phyloP scores from a whole-genome alignment of 2,329 filamentous ascomycete species.

The Xylaria sp. region DNA sequence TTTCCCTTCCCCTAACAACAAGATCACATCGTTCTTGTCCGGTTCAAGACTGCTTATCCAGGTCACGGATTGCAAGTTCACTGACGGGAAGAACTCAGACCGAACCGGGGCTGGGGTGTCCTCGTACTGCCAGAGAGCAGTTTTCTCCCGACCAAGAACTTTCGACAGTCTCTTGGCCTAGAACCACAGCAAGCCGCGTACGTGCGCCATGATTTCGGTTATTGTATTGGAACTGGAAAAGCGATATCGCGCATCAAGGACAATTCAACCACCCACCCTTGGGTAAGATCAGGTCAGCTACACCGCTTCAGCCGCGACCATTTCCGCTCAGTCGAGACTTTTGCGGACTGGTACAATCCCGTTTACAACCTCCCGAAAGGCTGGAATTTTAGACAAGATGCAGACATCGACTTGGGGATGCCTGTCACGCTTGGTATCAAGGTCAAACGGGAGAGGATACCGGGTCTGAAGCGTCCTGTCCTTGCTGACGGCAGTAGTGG shows the following conservation, averaged over 20 bases:
- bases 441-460: no score
- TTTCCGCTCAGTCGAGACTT: no score
- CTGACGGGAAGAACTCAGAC: conserved; percentile 7
- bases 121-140: conserved; percentile 40
- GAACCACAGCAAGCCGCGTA: conserved; percentile 21
- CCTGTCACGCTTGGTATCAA: no score
- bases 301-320: conserved; percentile 11
- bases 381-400: conserved; percentile 3
- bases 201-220: conserved; percentile 17
- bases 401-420: not conserved
- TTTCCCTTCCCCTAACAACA: not conserved
- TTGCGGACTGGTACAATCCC: conserved; percentile 6
- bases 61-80: not conserved
- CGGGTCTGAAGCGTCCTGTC: not conserved
- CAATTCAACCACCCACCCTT: conserved; percentile 27
- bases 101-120: conserved; percentile 44
- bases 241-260: conserved; percentile 22
- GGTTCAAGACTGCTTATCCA: conserved; percentile 14
- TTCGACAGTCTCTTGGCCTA: conserved; percentile 32
- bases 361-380: not conserved
- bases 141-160: conserved; percentile 35
- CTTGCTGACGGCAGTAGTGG: conserved; percentile 9
- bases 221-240: conserved; percentile 27
- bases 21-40: not conserved
- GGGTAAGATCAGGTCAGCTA: conserved; percentile 18